A percentile compares a stretch with the other conserved stretches of the same genome.
phyloP scores from a whole-genome alignment of 805 yeast genomes.

The Yarrowia sp. region DNA sequence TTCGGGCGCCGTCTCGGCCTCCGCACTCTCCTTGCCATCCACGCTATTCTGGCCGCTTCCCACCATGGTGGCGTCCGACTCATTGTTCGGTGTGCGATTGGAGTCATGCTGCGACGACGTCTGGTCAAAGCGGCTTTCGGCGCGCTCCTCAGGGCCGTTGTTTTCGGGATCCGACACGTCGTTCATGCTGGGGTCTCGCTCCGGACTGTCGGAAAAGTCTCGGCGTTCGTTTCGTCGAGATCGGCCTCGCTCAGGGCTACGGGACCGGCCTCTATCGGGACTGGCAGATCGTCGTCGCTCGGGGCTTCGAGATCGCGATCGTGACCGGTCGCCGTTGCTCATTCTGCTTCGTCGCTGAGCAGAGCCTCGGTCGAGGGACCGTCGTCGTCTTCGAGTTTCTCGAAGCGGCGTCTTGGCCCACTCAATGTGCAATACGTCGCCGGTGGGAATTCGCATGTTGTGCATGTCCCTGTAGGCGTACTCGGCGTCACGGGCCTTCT shows the following conservation, averaged over 20 bases:
- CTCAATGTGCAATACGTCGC: conserved; percentile 46
- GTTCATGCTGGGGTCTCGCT: conserved; percentile 2
- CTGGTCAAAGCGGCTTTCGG: conserved; percentile 21
- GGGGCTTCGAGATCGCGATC: conserved; percentile 6
- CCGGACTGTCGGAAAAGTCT: conserved; percentile 35
- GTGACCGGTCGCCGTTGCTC: neutral
- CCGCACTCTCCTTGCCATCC: conserved; percentile 15
- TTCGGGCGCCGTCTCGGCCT: neutral
- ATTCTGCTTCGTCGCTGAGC: conserved; percentile 21
- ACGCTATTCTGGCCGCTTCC: conserved; percentile 11
- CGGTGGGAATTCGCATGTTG: conserved; percentile 44
- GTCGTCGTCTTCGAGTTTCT: conserved; percentile 22
- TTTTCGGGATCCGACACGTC: neutral
- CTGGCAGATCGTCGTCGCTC: conserved; percentile 21
- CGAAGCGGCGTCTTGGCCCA: conserved; percentile 41
- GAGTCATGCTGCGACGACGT: conserved; percentile 8
- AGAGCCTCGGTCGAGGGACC: conserved; percentile 19
- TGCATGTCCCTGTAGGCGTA: conserved; percentile 50
- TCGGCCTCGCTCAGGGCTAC: conserved; percentile 12
- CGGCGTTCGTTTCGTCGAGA: conserved; percentile 25
- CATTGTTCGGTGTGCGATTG: conserved; percentile 1
- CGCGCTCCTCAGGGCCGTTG: neutral
- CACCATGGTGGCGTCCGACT: conserved; percentile 26
- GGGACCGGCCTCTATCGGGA: conserved; percentile 15
- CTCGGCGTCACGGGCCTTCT: conserved; percentile 48